phyloP scores from a whole-genome alignment of 2,329 filamentous ascomycete species.

The Aspergillus transmontanensis region DNA sequence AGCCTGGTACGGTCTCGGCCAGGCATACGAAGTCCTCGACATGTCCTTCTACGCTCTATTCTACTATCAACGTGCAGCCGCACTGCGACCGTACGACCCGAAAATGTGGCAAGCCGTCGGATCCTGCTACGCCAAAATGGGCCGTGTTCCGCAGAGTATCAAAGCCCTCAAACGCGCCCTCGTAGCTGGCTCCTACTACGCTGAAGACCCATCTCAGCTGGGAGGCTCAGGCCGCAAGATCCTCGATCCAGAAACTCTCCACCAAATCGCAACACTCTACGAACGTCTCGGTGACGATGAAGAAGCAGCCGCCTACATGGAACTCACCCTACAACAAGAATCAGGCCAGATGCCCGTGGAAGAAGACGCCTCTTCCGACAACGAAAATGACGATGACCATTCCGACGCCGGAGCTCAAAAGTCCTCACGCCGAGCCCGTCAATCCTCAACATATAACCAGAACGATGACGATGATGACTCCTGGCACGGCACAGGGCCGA shows the following conservation, averaged over 20 bases:
- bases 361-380: conserved; percentile 36
- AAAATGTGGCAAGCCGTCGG: conserved; percentile 99
- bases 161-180: conserved; percentile 92
- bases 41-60: conserved; percentile 97
- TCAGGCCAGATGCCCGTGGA: conserved; percentile 62
- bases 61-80: conserved; percentile 95
- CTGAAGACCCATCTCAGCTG: conserved; percentile 30
- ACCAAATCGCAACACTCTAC: conserved; percentile 88
- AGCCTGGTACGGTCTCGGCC: conserved; percentile 95
- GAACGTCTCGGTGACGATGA: conserved; percentile 76
- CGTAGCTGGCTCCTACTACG: conserved; percentile 83
- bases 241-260: conserved; percentile 86
- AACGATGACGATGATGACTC: conserved; percentile 44
- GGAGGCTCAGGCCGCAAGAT: conserved; percentile 47
- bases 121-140: conserved; percentile 87
- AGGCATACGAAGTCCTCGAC: conserved; percentile 96
- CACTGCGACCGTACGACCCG: conserved; percentile 89
- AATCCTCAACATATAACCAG: conserved; percentile 30
- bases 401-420: conserved; percentile 37
- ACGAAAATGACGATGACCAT: conserved; percentile 33
- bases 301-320: conserved; percentile 92
- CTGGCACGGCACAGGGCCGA: conserved; percentile 73
- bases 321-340: conserved; percentile 90
- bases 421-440: conserved; percentile 28
- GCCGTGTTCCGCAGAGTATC: conserved; percentile 83